Percentiles rank a stretch among this genome's conserved stretches.
These are phyloP conservation scores for Phoma herbarum DNA, from an alignment of 2,329 filamentous ascomycete genomes.

Conservation along the genomic window DNA sequence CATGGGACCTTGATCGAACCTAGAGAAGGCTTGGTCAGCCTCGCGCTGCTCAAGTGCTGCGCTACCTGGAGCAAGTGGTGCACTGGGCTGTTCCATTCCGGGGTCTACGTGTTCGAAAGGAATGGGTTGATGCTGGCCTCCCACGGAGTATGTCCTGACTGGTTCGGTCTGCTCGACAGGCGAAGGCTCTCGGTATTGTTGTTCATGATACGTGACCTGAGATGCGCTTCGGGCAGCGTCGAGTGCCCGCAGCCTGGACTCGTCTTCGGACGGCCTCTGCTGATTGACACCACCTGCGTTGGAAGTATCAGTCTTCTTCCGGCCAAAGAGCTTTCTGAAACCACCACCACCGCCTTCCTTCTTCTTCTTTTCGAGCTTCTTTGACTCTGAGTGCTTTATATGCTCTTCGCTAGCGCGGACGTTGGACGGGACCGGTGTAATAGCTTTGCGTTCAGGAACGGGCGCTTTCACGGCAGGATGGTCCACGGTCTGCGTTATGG, in stretches of 20 bases:
- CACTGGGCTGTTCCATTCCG: constrained; percentile 50
- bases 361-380: constrained; percentile 53
- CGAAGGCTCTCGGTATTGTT: constrained; percentile 38
- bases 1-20: constrained; percentile 89
- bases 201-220: constrained; percentile 34
- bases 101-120: constrained; percentile 8
- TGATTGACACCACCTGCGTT: constrained; percentile 25
- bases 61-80: constrained; percentile 65
- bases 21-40: constrained; percentile 68
- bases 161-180: constrained; percentile 36
- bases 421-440: constrained; percentile 23
- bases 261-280: constrained; percentile 28
- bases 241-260: constrained; percentile 29
- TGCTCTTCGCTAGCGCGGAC: constrained; percentile 35
- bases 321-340: constrained; percentile 53
- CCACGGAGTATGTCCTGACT: constrained; percentile 31
- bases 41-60: constrained; percentile 67
- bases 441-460: constrained; percentile 42
- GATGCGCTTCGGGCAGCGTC: constrained; percentile 39
- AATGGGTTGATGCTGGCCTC: constrained; percentile 36
- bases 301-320: constrained; percentile 47
- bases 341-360: constrained; percentile 44
- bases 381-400: constrained; percentile 29
- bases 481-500: constrained; percentile 33
- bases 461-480: constrained; percentile 55